These are phyloP conservation scores for Prunella vulgaris DNA, from an alignment of 257 asterid species.

Conservation along the genomic window DNA sequence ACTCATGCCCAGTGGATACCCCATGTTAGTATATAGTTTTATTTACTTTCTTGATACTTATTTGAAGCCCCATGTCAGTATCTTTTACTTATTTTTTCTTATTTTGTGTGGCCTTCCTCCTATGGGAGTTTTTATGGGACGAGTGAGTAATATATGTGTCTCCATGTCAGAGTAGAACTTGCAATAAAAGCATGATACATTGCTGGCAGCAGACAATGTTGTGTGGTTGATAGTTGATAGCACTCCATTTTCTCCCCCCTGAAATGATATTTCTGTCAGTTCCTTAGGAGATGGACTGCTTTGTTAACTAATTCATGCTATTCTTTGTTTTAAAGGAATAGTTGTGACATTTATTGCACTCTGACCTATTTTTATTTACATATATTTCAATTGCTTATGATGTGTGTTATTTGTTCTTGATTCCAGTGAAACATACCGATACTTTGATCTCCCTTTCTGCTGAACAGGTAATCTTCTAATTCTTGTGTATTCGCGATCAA, in stretches of 20 bases:
- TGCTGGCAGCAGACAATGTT: too few relatives aligned
- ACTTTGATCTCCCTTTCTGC: constrained; percentile 75
- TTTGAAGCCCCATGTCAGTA: too few relatives aligned
- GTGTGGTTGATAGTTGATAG: background rate
- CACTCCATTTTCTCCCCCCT: background rate
- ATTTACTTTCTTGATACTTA: too few relatives aligned
- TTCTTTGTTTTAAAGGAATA: background rate
- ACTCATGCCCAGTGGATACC: too few relatives aligned
- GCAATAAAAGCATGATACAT: too few relatives aligned
- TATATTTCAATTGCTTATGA: constrained; percentile 9
- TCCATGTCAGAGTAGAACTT: too few relatives aligned
- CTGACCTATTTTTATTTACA: background rate
- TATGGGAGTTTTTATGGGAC: too few relatives aligned
- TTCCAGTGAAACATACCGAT: constrained; percentile 70
- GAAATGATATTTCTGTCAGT: background rate
- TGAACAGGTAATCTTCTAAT: constrained; percentile 42
- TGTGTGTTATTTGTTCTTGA: constrained; percentile 19
- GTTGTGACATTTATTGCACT: background rate
- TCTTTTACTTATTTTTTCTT: too few relatives aligned
- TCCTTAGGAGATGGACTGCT: background rate
- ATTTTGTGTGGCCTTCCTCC: too few relatives aligned
- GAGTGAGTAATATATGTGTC: too few relatives aligned
- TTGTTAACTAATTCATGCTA: background rate
- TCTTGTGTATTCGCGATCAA: background rate
- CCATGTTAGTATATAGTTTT: too few relatives aligned